A percentile compares a stretch with the other conserved stretches of the same genome.
Conservation (phyloP, 2,329 filamentous ascomycete species). For the Macroventuria anomochaeta region DNA sequence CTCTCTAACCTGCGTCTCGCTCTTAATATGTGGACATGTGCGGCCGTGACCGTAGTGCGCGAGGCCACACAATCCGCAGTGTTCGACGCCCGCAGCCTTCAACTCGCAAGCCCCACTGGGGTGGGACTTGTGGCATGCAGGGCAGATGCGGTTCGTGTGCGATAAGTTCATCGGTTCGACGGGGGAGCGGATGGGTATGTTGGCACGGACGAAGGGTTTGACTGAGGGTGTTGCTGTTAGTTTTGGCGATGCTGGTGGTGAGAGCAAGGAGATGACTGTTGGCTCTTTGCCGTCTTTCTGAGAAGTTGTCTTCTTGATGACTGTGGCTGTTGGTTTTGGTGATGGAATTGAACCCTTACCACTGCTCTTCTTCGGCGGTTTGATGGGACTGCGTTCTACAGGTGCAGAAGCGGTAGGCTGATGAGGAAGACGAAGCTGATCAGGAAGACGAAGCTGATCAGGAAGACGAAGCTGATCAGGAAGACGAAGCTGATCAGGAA, state of each 20-base stretch:
- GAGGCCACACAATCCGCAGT: slow-evolving; percentile 68
- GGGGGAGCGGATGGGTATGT: slow-evolving; percentile 37
- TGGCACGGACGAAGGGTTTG: slow-evolving; percentile 43
- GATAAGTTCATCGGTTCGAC: no score
- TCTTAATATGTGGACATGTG: slow-evolving; percentile 67
- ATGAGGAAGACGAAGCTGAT: no score
- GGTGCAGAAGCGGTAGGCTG: neutral
- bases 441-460: no score
- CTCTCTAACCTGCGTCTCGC: slow-evolving; percentile 66
- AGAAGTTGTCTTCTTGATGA: slow-evolving; percentile 1
- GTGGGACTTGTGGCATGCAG: slow-evolving; percentile 63
- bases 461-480: neutral
- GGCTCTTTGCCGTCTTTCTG: slow-evolving; percentile 6
- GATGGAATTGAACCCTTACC: slow-evolving; percentile 11
- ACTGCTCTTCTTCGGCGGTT: slow-evolving; percentile 1
- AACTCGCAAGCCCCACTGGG: slow-evolving; percentile 65
- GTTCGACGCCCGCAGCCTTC: slow-evolving; percentile 64
- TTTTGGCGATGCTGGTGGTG: slow-evolving; percentile 4
- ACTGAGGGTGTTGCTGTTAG: slow-evolving; percentile 31
- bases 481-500: neutral
- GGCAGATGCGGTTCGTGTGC: slow-evolving; percentile 50
- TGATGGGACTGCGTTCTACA: neutral
- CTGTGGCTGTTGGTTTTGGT: neutral
- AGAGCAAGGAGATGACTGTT: slow-evolving; percentile 5
- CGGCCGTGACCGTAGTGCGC: slow-evolving; percentile 65